Evolutionary conservation across 257 asterid species (phyloP).

Genomic region (Solanum acaule): DNA sequence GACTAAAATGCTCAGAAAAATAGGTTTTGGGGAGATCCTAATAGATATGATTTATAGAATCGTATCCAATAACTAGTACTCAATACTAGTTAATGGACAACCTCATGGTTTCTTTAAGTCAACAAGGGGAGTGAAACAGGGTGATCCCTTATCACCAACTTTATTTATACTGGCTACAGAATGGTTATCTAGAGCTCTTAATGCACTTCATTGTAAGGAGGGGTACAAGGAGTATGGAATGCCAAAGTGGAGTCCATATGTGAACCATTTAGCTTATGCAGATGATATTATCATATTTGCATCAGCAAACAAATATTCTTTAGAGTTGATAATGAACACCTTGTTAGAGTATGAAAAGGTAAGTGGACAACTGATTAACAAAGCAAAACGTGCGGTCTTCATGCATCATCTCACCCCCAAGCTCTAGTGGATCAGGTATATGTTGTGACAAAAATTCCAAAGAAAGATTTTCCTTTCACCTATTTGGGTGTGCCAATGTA

Average conservation of each 20-base stretch:
- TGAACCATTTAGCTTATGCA: neutral
- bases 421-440: no score
- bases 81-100: no score
- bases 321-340: no score
- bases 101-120: no score
- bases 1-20: no score
- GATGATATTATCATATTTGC: no score
- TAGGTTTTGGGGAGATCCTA: no score
- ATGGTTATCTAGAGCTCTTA: neutral
- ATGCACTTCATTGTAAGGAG: neutral
- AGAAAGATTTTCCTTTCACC: neutral
- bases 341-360: neutral
- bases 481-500: neutral
- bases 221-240: neutral
- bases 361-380: neutral
- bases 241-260: neutral
- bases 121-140: no score
- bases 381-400: neutral
- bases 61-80: no score
- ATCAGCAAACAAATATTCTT: no score
- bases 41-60: no score
- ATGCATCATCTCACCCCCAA: neutral
- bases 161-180: neutral
- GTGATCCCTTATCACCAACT: no score
- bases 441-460: neutral